Percentiles rank a stretch among this genome's conserved stretches.
Evolutionary conservation across 495 filamentous ascomycete species (phyloP).

Genomic region (Tuber indicum): DNA sequence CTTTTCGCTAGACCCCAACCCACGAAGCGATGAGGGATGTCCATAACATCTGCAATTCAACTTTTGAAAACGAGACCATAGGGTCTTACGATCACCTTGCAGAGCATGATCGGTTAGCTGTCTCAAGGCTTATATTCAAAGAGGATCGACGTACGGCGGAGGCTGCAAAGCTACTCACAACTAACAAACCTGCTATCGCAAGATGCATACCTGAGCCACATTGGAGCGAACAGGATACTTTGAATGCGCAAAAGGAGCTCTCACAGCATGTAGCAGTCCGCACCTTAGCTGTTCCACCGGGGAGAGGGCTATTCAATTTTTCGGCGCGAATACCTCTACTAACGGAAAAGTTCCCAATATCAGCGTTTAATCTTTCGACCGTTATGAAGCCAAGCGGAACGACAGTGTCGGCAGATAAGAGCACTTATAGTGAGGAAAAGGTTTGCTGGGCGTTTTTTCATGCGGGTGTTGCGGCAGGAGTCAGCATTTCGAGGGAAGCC

Average conservation of each 20-base stretch:
- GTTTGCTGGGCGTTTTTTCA: conserved; percentile 98
- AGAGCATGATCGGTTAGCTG: conserved; percentile 70
- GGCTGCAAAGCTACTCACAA: conserved; percentile 69
- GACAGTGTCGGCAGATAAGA: conserved; percentile 78
- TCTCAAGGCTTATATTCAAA: conserved; percentile 78
- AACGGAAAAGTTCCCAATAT: conserved; percentile 80
- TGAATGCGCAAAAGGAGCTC: conserved; percentile 87
- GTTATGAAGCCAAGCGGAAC: conserved; percentile 85
- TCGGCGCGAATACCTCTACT: conserved; percentile 74
- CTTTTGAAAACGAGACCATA: conserved; percentile 54
- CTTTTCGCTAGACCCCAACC: conserved; percentile 47
- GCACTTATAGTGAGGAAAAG: conserved; percentile 83
- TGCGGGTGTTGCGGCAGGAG: conserved; percentile 79
- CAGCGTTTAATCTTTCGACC: conserved; percentile 80
- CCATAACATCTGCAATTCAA: conserved; percentile 60
- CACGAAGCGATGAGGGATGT: conserved; percentile 67
- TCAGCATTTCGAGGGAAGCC: conserved; percentile 82
- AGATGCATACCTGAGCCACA: conserved; percentile 66
- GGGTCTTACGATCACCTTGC: conserved; percentile 60
- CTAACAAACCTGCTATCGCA: conserved; percentile 66
- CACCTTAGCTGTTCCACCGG: conserved; percentile 78
- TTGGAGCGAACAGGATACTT: conserved; percentile 76
- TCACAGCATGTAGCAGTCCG: conserved; percentile 76
- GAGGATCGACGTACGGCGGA: conserved; percentile 84
- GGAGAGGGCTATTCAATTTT: conserved; percentile 76